Percentiles rank a stretch among this genome's conserved stretches.
Conservation (phyloP, 768 basidiomycete species). For the Tricholoma furcatifolium region DNA sequence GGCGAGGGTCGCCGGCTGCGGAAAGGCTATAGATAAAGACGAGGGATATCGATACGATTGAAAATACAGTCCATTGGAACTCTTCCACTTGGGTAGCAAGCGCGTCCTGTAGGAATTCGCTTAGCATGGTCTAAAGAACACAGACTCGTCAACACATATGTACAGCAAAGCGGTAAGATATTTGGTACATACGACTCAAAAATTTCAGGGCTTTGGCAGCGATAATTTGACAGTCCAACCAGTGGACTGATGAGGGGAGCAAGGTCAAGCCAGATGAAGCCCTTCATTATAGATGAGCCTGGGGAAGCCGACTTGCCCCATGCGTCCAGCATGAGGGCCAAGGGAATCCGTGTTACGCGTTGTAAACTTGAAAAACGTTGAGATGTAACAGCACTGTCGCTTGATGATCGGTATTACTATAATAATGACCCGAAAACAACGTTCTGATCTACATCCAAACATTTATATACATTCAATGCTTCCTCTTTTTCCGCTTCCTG, state of each 20-base stretch:
- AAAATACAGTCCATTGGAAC: slow-evolving; percentile 13
- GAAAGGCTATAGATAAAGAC: slow-evolving; percentile 16
- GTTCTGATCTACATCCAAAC: no score
- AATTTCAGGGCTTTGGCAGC: no score
- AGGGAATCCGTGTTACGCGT: neutral
- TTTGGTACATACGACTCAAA: no score
- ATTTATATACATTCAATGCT: no score
- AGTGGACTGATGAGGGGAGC: neutral
- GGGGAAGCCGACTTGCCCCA: neutral
- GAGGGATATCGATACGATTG: slow-evolving; percentile 12
- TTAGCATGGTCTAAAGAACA: neutral
- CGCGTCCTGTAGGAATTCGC: slow-evolving; percentile 3
- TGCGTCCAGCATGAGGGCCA: neutral
- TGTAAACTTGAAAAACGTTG: no score
- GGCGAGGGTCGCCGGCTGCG: slow-evolving; percentile 7
- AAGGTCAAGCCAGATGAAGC: neutral
- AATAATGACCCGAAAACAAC: no score
- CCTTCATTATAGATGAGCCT: neutral
- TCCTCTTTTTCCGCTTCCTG: slow-evolving; percentile 12
- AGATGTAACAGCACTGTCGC: no score
- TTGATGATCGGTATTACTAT: no score
- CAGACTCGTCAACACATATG: no score
- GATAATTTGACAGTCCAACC: no score
- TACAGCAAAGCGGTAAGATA: no score
- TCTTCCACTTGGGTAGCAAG: slow-evolving; percentile 14